phyloP scores from a whole-genome alignment of 495 filamentous ascomycete species.

The Thermochaetoides thermophila region DNA sequence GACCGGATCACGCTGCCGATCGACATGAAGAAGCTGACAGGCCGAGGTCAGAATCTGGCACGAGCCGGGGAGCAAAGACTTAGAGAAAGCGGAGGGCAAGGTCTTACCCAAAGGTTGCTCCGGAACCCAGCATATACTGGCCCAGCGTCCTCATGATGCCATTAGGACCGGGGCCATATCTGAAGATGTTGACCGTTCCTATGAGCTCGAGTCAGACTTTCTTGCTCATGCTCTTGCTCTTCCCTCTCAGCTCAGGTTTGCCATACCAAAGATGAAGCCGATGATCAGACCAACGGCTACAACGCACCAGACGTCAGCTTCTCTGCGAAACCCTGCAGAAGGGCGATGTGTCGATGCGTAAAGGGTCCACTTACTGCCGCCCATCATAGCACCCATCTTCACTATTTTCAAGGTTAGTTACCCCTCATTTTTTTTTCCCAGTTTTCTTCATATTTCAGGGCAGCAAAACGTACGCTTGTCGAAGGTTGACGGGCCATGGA shows the following conservation, averaged over 20 bases:
- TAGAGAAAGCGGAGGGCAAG: neutral
- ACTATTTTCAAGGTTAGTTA: slow-evolving; percentile 39
- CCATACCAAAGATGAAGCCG: slow-evolving; percentile 87
- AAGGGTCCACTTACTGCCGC: slow-evolving; percentile 56
- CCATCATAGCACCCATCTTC: slow-evolving; percentile 98
- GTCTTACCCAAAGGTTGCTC: slow-evolving; percentile 85
- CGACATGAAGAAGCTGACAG: slow-evolving; percentile 96
- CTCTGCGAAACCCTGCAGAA: neutral
- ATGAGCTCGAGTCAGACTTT: too few relatives aligned
- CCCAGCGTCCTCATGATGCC: slow-evolving; percentile 85
- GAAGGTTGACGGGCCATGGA: slow-evolving; percentile 67
- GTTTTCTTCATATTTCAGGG: neutral
- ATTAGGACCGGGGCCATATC: slow-evolving; percentile 84
- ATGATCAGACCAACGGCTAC: slow-evolving; percentile 88
- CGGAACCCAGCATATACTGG: slow-evolving; percentile 95
- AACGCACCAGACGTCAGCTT: slow-evolving; percentile 5
- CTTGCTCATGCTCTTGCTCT: too few relatives aligned
- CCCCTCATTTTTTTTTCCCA: neutral
- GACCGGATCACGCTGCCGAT: slow-evolving; percentile 92
- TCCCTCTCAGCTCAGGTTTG: too few relatives aligned
- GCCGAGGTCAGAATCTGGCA: too few relatives aligned
- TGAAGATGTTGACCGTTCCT: slow-evolving; percentile 88
- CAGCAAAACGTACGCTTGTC: slow-evolving; percentile 61
- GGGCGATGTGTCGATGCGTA: neutral
- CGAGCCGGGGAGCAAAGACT: neutral